Percentiles rank a stretch among this genome's conserved stretches.
Evolutionary conservation across 2,329 filamentous ascomycete genomes (phyloP).

Genomic region (Paraphoma sp.): DNA sequence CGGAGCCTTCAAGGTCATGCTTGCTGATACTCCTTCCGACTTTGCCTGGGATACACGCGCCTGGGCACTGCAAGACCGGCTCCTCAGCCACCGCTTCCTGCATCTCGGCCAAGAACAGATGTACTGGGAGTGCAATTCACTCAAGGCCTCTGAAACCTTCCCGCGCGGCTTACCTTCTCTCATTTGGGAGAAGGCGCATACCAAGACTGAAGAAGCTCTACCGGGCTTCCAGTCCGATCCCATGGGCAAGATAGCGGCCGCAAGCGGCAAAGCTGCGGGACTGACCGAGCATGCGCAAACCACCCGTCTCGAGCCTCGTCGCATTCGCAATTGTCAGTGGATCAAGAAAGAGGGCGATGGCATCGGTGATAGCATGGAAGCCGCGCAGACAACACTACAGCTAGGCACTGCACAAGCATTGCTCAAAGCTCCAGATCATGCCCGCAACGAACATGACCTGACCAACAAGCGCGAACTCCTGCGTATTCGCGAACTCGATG

Average conservation of each 20-base stretch:
- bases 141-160: constrained; percentile 47
- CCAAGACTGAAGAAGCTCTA: constrained; percentile 5
- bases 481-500: not conserved
- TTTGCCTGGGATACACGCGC: constrained; percentile 45
- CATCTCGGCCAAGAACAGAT: constrained; percentile 41
- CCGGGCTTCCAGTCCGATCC: not conserved
- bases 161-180: constrained; percentile 42
- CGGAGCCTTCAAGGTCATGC: not conserved
- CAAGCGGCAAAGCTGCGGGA: not conserved
- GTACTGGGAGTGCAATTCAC: constrained; percentile 48
- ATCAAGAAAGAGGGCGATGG: constrained; percentile 29
- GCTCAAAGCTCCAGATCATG: not conserved
- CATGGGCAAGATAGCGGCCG: not conserved
- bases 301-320: not conserved
- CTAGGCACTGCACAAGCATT: constrained; percentile 2
- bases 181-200: constrained; percentile 47
- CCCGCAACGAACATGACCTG: not conserved
- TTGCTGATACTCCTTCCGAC: constrained; percentile 11
- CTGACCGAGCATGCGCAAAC: not conserved
- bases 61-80: constrained; percentile 46
- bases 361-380: constrained; percentile 18
- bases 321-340: constrained; percentile 20
- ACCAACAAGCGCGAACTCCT: not conserved
- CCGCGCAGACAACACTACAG: constrained; percentile 18
- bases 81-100: constrained; percentile 43